Percentiles rank a stretch among this genome's conserved stretches.
phyloP scores from a whole-genome alignment of 306 rosid species.

The Sechiopsis laciniata region DNA sequence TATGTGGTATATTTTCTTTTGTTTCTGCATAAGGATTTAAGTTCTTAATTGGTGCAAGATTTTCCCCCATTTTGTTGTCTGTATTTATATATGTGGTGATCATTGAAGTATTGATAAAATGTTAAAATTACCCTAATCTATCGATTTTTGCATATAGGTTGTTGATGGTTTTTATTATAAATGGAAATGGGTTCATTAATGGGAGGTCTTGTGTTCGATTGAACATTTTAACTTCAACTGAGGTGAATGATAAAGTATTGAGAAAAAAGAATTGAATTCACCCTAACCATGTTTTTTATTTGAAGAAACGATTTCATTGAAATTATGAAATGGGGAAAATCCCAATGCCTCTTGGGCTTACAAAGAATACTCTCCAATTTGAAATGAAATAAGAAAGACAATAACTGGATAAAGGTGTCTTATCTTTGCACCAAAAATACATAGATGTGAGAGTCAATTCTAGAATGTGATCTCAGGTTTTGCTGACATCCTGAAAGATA shows the following conservation, averaged over 20 bases:
- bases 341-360: too few species aligned
- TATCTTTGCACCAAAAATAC: too few species aligned
- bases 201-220: neutral
- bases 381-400: too few species aligned
- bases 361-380: too few species aligned
- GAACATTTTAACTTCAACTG: neutral
- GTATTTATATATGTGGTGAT: neutral
- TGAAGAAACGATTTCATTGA: too few species aligned
- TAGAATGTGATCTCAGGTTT: too few species aligned
- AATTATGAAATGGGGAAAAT: too few species aligned
- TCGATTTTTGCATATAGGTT: neutral
- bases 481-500: too few species aligned
- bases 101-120: neutral
- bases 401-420: too few species aligned
- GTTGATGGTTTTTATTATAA: too few species aligned
- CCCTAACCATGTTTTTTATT: neutral
- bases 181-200: neutral
- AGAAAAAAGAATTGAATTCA: neutral
- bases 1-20: slow-evolving; percentile 57
- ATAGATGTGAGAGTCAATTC: too few species aligned
- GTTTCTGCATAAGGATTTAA: neutral
- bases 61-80: neutral
- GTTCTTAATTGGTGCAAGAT: neutral
- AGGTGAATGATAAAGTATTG: neutral
- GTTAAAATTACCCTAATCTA: neutral